A percentile compares a stretch with the other conserved stretches of the same genome.
These are phyloP conservation scores for Salix dunnii DNA, from an alignment of 345 rosid species.

Conservation along the genomic window DNA sequence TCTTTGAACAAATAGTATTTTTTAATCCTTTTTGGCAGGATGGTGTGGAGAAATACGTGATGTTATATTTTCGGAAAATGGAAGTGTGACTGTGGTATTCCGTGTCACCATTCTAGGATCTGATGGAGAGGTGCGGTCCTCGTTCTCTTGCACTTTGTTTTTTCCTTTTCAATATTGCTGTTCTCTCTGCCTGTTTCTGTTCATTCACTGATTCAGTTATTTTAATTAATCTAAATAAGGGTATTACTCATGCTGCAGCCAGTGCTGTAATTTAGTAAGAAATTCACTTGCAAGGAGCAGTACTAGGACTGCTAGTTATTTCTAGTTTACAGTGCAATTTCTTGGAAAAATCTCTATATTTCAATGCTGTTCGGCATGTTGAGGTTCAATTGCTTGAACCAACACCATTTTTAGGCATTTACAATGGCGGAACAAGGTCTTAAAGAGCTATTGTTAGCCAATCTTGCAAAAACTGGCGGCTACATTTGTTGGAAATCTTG, in stretches of 20 bases:
- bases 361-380: neutral
- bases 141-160: neutral
- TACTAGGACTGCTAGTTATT: neutral
- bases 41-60: constrained; percentile 99
- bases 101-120: constrained; percentile 93
- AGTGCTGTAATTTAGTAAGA: neutral
- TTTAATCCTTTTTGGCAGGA: constrained; percentile 38
- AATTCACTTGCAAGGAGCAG: neutral
- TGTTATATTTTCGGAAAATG: constrained; percentile 84
- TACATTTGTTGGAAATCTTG: no score
- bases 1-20: constrained; percentile 1
- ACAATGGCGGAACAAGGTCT: neutral
- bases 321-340: neutral
- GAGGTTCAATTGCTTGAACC: neutral
- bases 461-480: neutral
- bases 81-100: constrained; percentile 84
- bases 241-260: neutral
- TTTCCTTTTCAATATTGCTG: neutral
- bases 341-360: neutral
- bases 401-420: neutral
- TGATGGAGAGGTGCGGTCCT: constrained; percentile 77
- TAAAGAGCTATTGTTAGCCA: neutral
- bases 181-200: neutral
- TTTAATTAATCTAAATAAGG: neutral
- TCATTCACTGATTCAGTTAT: neutral